These are phyloP conservation scores for Anthoceros angustus DNA, from an alignment of 225 moss, liverwort and hornwort genomes.

Conservation along the genomic window DNA sequence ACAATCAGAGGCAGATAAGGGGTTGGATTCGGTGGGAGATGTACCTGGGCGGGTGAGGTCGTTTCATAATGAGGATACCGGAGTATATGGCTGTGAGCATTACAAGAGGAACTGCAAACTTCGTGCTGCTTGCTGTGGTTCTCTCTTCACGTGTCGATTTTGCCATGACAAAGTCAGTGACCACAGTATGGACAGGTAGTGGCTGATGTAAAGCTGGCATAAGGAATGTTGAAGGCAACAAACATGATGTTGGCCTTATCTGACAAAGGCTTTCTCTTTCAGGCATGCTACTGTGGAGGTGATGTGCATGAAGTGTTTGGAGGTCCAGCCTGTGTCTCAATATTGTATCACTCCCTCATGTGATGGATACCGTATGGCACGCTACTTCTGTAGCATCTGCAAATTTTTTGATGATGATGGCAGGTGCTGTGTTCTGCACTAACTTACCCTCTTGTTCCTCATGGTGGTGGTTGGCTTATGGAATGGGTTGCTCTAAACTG, in stretches of 20 bases:
- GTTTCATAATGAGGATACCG: constrained; percentile 44
- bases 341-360: constrained; percentile 62
- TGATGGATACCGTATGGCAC: constrained; percentile 69
- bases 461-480: neutral
- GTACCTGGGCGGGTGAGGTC: constrained; percentile 28
- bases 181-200: constrained; percentile 87
- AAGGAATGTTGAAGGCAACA: neutral
- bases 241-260: neutral
- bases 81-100: constrained; percentile 78
- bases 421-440: constrained; percentile 24
- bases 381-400: constrained; percentile 91
- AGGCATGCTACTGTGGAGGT: constrained; percentile 98
- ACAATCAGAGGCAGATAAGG: constrained; percentile 14
- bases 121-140: constrained; percentile 82
- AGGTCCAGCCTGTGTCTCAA: constrained; percentile 79
- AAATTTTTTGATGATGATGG: constrained; percentile 93
- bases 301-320: constrained; percentile 98
- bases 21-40: constrained; percentile 29
- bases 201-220: neutral
- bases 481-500: neutral
- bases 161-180: constrained; percentile 99
- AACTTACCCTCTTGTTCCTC: neutral
- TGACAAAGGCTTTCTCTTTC: constrained; percentile 5
- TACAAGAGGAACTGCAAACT: constrained; percentile 93
- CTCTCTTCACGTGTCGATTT: constrained; percentile 74